Evolutionary conservation across 2,329 filamentous ascomycete genomes (phyloP), one percentile per base, ranked within the genome.

Genomic region (Pseudogymnoascus sp.): DNA sequence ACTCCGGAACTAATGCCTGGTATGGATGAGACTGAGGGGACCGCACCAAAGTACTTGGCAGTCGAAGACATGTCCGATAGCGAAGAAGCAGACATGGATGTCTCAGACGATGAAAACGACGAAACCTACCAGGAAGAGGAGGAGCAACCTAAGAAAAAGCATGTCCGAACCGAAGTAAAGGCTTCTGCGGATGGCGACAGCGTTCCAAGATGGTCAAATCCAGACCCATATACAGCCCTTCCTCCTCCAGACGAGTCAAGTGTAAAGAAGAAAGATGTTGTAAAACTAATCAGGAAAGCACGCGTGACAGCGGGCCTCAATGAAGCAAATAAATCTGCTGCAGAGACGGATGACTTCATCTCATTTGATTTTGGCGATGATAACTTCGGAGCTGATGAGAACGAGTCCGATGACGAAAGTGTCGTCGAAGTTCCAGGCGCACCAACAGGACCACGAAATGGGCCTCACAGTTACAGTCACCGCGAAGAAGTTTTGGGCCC

Each of bases 241-340:
- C 92, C 92, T 7, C 91, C 90, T 5, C 82, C 85, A 0, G 88
- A 92, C 64, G 87, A 91, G 59, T 78, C 77, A 4, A 79, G 82
- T 37, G 80, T 82, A 18, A 95, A 94, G 74, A 90, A 87, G 72
- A 86, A 84, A 65, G 91, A 96, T 65, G 86, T 96, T 37, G 89
- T 97, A 34, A 89, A 95, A 68, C 74, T 96, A 62, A 96, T 97
- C 66, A 86, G 92, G 66, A 96, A 96, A 70, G 90, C 92, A 2
- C 89, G 92, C 55, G 77, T 91, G 33, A 82, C 85, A 35, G 74
- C 77, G 2, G 72, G 75, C 5, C 69, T 74, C 5, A 68, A 67
- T 8, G 74, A 77, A 23, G 77, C 80, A 28, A 72, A 77, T 0
- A 74, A 77, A 9, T 74, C 79, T 1, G 78, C 83, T 19, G 77